Evolutionary conservation across 352 stramenopile genomes (phyloP).

Genomic region (Phytopythium ostracodes): DNA sequence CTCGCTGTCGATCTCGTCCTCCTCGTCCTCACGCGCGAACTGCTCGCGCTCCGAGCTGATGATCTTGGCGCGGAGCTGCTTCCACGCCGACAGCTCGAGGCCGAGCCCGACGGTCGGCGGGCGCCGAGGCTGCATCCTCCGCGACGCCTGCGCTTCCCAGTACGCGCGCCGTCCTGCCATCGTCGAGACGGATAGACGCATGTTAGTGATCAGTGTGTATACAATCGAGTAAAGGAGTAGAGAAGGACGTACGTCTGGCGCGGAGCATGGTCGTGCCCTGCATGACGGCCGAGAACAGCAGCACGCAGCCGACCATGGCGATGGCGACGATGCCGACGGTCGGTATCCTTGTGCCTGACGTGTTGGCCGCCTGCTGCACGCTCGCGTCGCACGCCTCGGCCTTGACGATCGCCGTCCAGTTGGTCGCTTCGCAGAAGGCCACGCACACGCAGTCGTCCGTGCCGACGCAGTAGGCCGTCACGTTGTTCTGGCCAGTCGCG

Average conservation of each 20-base stretch:
- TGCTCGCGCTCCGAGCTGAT: slow-evolving; percentile 41
- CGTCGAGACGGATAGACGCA: background rate
- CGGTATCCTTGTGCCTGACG: slow-evolving; percentile 16
- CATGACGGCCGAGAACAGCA: slow-evolving; percentile 21
- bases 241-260: slow-evolving; percentile 20
- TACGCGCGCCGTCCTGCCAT: slow-evolving; percentile 16
- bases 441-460: slow-evolving; percentile 44
- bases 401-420: slow-evolving; percentile 31
- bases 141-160: slow-evolving; percentile 14
- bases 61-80: slow-evolving; percentile 44
- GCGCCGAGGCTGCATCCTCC: slow-evolving; percentile 17
- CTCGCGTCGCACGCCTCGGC: slow-evolving; percentile 33
- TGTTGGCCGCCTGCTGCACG: slow-evolving; percentile 5
- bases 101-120: slow-evolving; percentile 19
- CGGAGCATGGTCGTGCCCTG: slow-evolving; percentile 26
- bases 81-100: slow-evolving; percentile 51
- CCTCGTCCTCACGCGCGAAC: slow-evolving; percentile 1
- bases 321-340: slow-evolving; percentile 23
- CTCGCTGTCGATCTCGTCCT: slow-evolving; percentile 23
- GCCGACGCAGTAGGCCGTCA: slow-evolving; percentile 41
- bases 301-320: slow-evolving; percentile 23
- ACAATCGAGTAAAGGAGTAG: slow-evolving; percentile 10
- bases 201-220: background rate
- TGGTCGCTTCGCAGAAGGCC: slow-evolving; percentile 44
- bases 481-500: slow-evolving; percentile 17